Conservation (phyloP, 371 early-diverging fungal genomes). For the Dinochytrium kinnereticum region DNA sequence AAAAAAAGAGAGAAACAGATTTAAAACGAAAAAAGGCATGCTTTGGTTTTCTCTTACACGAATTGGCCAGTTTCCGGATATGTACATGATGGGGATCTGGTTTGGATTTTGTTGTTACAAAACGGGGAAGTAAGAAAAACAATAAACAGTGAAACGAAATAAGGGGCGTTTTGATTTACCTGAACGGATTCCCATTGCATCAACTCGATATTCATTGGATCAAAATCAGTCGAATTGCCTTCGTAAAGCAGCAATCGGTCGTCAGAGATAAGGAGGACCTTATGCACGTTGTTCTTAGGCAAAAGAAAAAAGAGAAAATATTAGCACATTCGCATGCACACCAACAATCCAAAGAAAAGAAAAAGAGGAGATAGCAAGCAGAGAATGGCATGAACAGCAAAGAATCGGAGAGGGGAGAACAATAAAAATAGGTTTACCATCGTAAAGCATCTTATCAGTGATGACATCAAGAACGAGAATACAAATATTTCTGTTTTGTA, state of each 20-base stretch:
- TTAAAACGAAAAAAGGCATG: too few relatives aligned
- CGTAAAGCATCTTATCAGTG: background rate
- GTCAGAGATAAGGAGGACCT: slow-evolving; percentile 70
- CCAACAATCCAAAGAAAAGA: too few relatives aligned
- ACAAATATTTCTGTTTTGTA: background rate
- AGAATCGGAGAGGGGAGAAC: too few relatives aligned
- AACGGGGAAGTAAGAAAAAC: too few relatives aligned
- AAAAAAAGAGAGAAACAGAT: background rate
- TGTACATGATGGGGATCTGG: slow-evolving; percentile 77
- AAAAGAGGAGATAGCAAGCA: too few relatives aligned
- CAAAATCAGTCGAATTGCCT: slow-evolving; percentile 71
- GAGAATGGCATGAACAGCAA: too few relatives aligned
- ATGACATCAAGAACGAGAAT: slow-evolving; percentile 16
- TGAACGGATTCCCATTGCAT: slow-evolving; percentile 79
- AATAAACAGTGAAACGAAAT: slow-evolving; percentile 1
- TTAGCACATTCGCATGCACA: too few relatives aligned
- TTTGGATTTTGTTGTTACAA: too few relatives aligned
- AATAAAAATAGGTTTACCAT: too few relatives aligned
- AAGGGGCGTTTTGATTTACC: too few relatives aligned
- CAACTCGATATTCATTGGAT: slow-evolving; percentile 74
- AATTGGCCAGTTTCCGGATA: slow-evolving; percentile 85
- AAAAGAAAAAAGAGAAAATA: background rate
- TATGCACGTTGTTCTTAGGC: slow-evolving; percentile 68
- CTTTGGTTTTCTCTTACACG: slow-evolving; percentile 52
- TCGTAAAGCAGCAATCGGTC: slow-evolving; percentile 77